These are phyloP conservation scores for Colletotrichum higginsianum DNA, from an alignment of 2,329 filamentous ascomycete species.

Conservation along the genomic window DNA sequence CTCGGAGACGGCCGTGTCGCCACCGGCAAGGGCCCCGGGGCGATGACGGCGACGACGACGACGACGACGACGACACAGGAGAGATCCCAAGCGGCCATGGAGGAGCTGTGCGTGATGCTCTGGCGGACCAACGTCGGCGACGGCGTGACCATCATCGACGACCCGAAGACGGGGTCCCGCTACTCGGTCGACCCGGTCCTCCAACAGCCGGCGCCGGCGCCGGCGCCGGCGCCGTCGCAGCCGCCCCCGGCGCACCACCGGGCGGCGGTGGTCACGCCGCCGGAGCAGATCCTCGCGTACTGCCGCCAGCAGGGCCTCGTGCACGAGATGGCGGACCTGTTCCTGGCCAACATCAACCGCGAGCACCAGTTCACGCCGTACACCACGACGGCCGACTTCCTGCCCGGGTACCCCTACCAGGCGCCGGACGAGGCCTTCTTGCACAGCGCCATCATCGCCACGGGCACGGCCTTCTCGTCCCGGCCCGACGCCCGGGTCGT, in stretches of 20 bases:
- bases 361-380: constrained; percentile 43
- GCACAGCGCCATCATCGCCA: constrained; percentile 40
- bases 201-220: neutral
- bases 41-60: too few species aligned
- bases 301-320: constrained; percentile 33
- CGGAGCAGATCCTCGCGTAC: constrained; percentile 35
- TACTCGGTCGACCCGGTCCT: constrained; percentile 28
- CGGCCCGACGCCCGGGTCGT: constrained; percentile 23
- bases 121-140: constrained; percentile 44
- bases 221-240: too few species aligned
- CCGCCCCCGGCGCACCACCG: neutral
- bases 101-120: constrained; percentile 43
- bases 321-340: constrained; percentile 34
- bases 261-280: neutral
- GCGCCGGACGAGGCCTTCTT: constrained; percentile 33
- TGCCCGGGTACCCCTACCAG: constrained; percentile 39
- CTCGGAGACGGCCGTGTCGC: neutral
- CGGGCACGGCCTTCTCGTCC: constrained; percentile 34
- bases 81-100: constrained; percentile 41
- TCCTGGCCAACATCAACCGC: constrained; percentile 41
- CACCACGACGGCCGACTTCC: constrained; percentile 26
- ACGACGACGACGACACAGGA: constrained; percentile 12
- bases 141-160: constrained; percentile 43
- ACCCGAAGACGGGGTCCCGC: constrained; percentile 32
- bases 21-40: neutral